Evolutionary conservation across 2,329 filamentous ascomycete genomes (phyloP).

Genomic region (Escovopsis sp.): DNA sequence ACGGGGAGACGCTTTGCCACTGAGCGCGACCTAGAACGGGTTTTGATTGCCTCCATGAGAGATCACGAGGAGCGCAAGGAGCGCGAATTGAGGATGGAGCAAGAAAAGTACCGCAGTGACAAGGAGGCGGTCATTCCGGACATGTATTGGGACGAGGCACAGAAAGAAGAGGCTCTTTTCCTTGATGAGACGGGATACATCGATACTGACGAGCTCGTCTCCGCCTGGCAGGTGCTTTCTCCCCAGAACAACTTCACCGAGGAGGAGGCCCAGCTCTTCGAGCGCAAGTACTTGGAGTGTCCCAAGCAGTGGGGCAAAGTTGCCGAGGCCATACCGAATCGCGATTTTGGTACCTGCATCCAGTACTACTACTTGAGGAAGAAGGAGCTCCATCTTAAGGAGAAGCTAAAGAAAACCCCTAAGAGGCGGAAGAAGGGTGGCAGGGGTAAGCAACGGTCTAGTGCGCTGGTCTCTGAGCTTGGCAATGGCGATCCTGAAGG

Average conservation of each 20-base stretch:
- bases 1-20: slow-evolving; percentile 46
- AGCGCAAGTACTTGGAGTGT: slow-evolving; percentile 58
- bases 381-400: slow-evolving; percentile 60
- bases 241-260: slow-evolving; percentile 61
- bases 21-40: slow-evolving; percentile 58
- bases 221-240: slow-evolving; percentile 57
- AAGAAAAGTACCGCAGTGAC: slow-evolving; percentile 57
- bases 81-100: slow-evolving; percentile 47
- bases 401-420: slow-evolving; percentile 53
- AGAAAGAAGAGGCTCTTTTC: slow-evolving; percentile 44
- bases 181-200: slow-evolving; percentile 52
- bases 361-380: slow-evolving; percentile 77
- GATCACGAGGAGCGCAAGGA: slow-evolving; percentile 58
- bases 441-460: slow-evolving; percentile 44
- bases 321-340: slow-evolving; percentile 48
- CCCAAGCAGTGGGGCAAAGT: slow-evolving; percentile 76
- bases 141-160: slow-evolving; percentile 49
- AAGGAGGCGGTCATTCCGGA: slow-evolving; percentile 63
- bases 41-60: slow-evolving; percentile 55
- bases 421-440: slow-evolving; percentile 42
- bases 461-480: slow-evolving; percentile 51
- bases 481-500: slow-evolving; percentile 43
- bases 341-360: slow-evolving; percentile 67
- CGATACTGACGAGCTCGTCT: slow-evolving; percentile 50
- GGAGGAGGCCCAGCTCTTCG: slow-evolving; percentile 55